Evolutionary conservation across 129 eudicot genomes (phyloP).

Genomic region (Tanacetum coccineum): DNA sequence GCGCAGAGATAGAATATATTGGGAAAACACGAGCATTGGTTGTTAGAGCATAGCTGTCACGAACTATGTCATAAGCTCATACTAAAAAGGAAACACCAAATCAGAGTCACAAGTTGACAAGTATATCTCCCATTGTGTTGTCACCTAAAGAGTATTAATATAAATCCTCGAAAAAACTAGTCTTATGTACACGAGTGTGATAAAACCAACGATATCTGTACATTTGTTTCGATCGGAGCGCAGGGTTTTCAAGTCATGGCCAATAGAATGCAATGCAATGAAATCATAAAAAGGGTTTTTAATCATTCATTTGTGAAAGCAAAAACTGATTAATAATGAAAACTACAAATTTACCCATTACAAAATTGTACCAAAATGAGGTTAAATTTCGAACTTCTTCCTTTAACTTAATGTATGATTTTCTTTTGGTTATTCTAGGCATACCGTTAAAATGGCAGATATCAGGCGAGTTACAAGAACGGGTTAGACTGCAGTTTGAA

Average conservation of each 20-base stretch:
- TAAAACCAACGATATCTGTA: conserved; percentile 55
- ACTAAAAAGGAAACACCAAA: conserved; percentile 79
- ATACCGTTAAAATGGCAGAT: conserved; percentile 85
- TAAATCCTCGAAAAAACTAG: conserved; percentile 91
- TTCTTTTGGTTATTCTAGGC: background rate
- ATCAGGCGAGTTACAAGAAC: conserved; percentile 86
- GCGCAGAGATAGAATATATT: conserved; percentile 45
- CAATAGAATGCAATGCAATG: conserved; percentile 64
- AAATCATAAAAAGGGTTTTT: background rate
- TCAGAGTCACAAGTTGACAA: conserved; percentile 77
- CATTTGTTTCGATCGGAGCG: conserved; percentile 52
- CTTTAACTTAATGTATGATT: background rate
- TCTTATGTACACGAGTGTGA: conserved; percentile 68
- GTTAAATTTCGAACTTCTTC: too few relatives aligned
- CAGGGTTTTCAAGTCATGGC: conserved; percentile 55
- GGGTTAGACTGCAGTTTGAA: conserved; percentile 87
- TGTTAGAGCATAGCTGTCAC: conserved; percentile 63
- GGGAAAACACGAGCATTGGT: conserved; percentile 73
- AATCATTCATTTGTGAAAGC: background rate
- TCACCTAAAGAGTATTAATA: conserved; percentile 81
- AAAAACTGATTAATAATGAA: background rate
- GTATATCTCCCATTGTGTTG: conserved; percentile 74
- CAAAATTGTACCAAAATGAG: too few relatives aligned
- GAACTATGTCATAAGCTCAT: conserved; percentile 57
- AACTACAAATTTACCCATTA: background rate